Base-by-base conservation (phyloP, 2,329 filamentous ascomycete species). In the Hortaea werneckii region DNA sequence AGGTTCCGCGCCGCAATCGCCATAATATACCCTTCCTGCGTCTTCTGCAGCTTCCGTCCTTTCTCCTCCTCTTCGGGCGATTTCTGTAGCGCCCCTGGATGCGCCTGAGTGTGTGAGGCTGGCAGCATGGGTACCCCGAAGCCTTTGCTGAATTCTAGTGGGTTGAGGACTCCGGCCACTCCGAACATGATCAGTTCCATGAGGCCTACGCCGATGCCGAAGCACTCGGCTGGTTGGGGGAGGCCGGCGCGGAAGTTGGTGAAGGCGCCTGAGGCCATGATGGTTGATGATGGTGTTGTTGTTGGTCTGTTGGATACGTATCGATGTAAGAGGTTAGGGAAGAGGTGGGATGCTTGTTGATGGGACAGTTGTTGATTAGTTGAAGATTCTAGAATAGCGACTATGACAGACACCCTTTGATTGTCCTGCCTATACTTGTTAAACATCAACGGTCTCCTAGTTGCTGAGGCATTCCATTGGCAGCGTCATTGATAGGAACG, bases 161-260 rank as follows among this genome's bases (percentile, higher is more conserved):
- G 56, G 52, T 62, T 60, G 30, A 58, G 58, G 47, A 63, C 50
- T 45, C 62, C 63, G 43, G 51, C 61, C 44, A 65, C 54, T 47
- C 63, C 59, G 51, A 60, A 61, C 50, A 60, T 43, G 48, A 57
- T 53, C 43, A 61, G 42, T 54, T 64, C 59, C 30, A 57, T 55
- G 45, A 48, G 50, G 52, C 60, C 61, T 40, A 63, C 44, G 41
- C 62, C 59, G 52, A 64, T 60, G 13, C 60, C 60, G 48, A 64
- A 57, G 54, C 56, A 58, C 55, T 63, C 60, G 52, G 60, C 55
- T 38, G 61, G 59, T 29, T 58, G 58, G 11, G 60, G 61, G 39
- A 64, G 59, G 55, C 56, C 42, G 45, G 49, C 44, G 53, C 54
- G 57, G 50, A 54, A 35, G 44, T 53, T 43, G 28, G 47, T 48